A percentile compares a stretch with the other conserved stretches of the same genome.
Conservation (phyloP, 1,139 yeast genomes). For the Lodderomyces elongisporus region DNA sequence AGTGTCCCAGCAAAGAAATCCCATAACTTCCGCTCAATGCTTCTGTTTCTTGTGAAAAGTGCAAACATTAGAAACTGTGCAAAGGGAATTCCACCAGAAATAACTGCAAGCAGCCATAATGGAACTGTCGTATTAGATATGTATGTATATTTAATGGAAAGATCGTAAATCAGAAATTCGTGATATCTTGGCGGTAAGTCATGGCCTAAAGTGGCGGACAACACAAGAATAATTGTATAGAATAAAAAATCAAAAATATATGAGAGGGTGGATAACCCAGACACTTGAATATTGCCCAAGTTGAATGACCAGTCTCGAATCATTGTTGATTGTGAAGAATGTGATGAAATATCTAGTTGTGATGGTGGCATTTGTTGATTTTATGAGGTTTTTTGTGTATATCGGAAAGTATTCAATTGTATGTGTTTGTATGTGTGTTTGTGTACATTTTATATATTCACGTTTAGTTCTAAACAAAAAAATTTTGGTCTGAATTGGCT, state of each 20-base stretch:
- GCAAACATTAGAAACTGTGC: conserved; percentile 23
- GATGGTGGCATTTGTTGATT: background rate
- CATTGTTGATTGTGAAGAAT: conserved; percentile 2
- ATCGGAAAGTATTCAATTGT: too few species aligned
- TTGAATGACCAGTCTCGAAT: conserved; percentile 11
- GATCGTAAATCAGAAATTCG: conserved; percentile 36
- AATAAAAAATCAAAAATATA: conserved; percentile 34
- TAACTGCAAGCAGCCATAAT: conserved; percentile 21
- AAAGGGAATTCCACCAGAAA: conserved; percentile 31
- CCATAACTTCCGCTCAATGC: conserved; percentile 31
- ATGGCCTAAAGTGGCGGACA: conserved; percentile 29
- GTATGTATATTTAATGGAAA: conserved; percentile 27
- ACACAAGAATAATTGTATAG: conserved; percentile 19
- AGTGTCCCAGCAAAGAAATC: conserved; percentile 35
- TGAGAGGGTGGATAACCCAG: conserved; percentile 24
- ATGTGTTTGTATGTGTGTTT: too few species aligned
- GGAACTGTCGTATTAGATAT: conserved; percentile 34
- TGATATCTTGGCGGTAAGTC: conserved; percentile 32
- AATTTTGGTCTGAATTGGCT: background rate
- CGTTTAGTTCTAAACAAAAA: background rate
- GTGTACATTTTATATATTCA: background rate
- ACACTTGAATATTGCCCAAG: conserved; percentile 12
- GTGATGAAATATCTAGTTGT: too few species aligned
- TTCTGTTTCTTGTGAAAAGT: conserved; percentile 13
- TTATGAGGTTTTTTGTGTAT: too few species aligned